Evolutionary conservation across 768 basidiomycete species (phyloP).

Genomic region (Mycena rebaudengoi): DNA sequence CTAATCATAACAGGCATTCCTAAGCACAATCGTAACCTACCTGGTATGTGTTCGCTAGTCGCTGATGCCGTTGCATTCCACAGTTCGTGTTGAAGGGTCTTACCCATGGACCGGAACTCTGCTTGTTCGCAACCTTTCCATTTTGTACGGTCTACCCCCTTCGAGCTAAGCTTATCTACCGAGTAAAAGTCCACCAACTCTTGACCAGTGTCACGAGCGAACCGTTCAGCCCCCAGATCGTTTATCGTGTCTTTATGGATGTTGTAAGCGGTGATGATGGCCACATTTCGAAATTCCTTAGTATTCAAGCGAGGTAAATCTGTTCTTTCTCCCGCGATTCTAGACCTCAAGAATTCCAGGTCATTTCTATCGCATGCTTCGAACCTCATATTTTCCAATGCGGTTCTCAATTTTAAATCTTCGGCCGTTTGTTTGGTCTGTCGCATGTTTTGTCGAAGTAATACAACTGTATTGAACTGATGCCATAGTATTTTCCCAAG

Average conservation of each 20-base stretch:
- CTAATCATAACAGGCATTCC: slow-evolving; percentile 45
- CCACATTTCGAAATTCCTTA: slow-evolving; percentile 39
- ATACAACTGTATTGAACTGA: too few relatives aligned
- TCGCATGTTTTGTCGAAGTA: too few relatives aligned
- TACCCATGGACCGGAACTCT: too few relatives aligned
- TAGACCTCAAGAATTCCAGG: slow-evolving; percentile 39
- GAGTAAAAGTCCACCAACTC: too few relatives aligned
- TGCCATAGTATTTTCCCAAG: slow-evolving; percentile 31
- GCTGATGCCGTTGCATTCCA: background rate
- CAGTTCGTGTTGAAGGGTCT: background rate
- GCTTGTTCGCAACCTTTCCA: background rate
- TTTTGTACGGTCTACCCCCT: slow-evolving; percentile 40
- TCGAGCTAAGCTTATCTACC: too few relatives aligned
- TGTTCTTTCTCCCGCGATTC: slow-evolving; percentile 25
- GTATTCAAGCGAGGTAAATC: slow-evolving; percentile 15
- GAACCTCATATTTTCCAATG: slow-evolving; percentile 49
- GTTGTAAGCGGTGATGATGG: too few relatives aligned
- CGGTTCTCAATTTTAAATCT: slow-evolving; percentile 37
- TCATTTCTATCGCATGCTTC: slow-evolving; percentile 46
- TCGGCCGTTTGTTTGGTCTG: slow-evolving; percentile 32
- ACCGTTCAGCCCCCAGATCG: too few relatives aligned
- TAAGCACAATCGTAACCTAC: slow-evolving; percentile 35
- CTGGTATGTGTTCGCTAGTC: slow-evolving; percentile 28
- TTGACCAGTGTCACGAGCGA: too few relatives aligned
- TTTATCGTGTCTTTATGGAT: too few relatives aligned